A percentile compares a stretch with the other conserved stretches of the same genome.
phyloP scores from a whole-genome alignment of 2,329 filamentous ascomycete species.

The Scedosporium aurantiacum region DNA sequence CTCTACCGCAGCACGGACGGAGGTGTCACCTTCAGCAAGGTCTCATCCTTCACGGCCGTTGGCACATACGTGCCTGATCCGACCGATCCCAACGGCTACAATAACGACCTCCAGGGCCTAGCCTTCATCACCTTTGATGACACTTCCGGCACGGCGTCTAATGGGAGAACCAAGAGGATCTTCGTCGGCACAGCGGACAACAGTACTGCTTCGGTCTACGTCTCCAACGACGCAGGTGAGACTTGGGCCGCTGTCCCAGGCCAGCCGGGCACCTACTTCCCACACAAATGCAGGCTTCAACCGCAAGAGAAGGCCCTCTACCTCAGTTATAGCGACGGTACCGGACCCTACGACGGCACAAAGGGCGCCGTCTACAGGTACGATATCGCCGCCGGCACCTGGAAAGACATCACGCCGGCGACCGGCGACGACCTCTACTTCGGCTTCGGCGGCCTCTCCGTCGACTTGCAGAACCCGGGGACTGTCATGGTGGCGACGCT shows the following conservation, averaged over 20 bases:
- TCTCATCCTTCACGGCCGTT: slow-evolving; percentile 37
- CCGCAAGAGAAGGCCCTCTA: slow-evolving; percentile 42
- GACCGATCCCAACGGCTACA: slow-evolving; percentile 30
- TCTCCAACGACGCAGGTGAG: slow-evolving; percentile 39
- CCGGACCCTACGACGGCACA: slow-evolving; percentile 46
- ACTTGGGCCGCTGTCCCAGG: slow-evolving; percentile 39
- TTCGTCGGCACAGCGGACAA: slow-evolving; percentile 46
- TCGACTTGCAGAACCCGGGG: slow-evolving; percentile 42
- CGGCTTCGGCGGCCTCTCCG: slow-evolving; percentile 43
- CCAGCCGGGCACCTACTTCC: slow-evolving; percentile 39
- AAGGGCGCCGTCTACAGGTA: slow-evolving; percentile 43
- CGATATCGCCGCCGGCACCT: slow-evolving; percentile 33
- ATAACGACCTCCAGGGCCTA: slow-evolving; percentile 34
- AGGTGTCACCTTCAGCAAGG: slow-evolving; percentile 41
- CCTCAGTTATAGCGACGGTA: slow-evolving; percentile 41
- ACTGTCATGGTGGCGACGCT: slow-evolving; percentile 45
- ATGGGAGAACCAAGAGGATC: slow-evolving; percentile 37
- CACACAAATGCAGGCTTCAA: slow-evolving; percentile 42
- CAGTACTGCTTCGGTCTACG: slow-evolving; percentile 38
- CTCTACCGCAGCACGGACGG: slow-evolving; percentile 47
- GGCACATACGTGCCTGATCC: slow-evolving; percentile 37
- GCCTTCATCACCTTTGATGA: slow-evolving; percentile 45
- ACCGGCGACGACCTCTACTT: slow-evolving; percentile 34
- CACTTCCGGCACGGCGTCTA: slow-evolving; percentile 29
- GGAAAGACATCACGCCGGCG: slow-evolving; percentile 46